These are phyloP conservation scores for Paecilomyces sp. DNA, from an alignment of 2,329 filamentous ascomycete species.

Conservation along the genomic window DNA sequence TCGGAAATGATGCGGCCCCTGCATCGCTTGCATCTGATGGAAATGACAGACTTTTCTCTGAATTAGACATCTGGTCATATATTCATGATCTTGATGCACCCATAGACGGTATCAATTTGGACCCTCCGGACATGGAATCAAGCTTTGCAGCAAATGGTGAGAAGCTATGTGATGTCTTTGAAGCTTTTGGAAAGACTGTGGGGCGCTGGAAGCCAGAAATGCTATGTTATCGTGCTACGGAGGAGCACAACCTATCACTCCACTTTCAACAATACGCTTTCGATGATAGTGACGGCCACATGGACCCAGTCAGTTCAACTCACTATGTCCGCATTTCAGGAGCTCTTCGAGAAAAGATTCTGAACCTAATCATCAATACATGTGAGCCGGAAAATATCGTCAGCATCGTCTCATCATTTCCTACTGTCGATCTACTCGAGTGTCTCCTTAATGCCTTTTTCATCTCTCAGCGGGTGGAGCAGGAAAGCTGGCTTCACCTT, in stretches of 20 bases:
- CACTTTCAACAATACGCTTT: no score
- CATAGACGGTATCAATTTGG: background rate
- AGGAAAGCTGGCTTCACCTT: background rate
- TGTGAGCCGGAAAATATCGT: background rate
- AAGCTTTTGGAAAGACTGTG: background rate
- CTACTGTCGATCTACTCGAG: background rate
- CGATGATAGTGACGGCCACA: no score
- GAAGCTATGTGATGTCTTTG: background rate
- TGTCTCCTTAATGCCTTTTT: background rate
- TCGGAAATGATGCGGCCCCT: no score
- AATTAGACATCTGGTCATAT: background rate
- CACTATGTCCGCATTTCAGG: no score
- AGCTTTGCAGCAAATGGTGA: background rate
- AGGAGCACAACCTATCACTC: background rate
- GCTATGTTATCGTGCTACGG: background rate
- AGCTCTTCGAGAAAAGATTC: background rate
- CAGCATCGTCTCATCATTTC: background rate
- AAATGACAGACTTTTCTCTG: no score
- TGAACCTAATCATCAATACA: background rate
- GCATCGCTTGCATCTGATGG: no score
- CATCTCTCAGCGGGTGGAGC: background rate
- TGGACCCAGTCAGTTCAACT: no score
- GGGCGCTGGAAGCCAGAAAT: background rate
- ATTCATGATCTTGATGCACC: background rate
- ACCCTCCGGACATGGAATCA: background rate